Base-by-base conservation (phyloP, 208 protist genomes). In the Perkinsela sp. region DNA sequence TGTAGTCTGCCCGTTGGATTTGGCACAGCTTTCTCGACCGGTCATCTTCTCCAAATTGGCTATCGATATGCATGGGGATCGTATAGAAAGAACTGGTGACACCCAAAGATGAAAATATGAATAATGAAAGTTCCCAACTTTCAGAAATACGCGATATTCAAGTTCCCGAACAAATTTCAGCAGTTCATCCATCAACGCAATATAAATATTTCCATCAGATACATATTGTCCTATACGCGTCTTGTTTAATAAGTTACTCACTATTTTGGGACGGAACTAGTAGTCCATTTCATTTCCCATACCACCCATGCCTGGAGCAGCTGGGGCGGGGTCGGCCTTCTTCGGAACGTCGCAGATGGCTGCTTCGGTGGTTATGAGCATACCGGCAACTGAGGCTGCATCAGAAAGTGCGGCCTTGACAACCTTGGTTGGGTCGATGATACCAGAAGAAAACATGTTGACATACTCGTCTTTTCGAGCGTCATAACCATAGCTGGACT, bases 341-440 rank as follows among this genome's bases (percentile, higher is more conserved):
- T 57, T 57, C 40, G 40, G 40, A 57, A 57, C 22, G 22, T 57
- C 40, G 22, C 40, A 57, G 29, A 98, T 84, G 65, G 95, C 93
- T 29, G 86, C 88, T 81, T 99, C 96, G 22, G 94, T 96, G 1
- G 96, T 99, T 66, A 95, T 98, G 91, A 99, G 95, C 74, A 99
- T 86, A 0, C 93, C 93, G 0, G 96, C 85, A 15, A 99, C 94
- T 31, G 85, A 94, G 69, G 92, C 86, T n/a, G 95, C 92, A 73
- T 98, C 95, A 30, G 96, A 79, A 0, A 99, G 82, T 6, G 95
- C 93, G 13, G 94, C 96, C 70, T 94, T 86, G 32, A 99, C 96
- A 28, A 98, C 97, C 83, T 99, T 99, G 76, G 94, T 96, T 65
- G 97, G 97, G 80, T 99, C 96, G 73, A 99, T 94, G 76, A 99